Base-by-base conservation (phyloP, 139 green algal genomes). In the Trebouxia sp. region DNA sequence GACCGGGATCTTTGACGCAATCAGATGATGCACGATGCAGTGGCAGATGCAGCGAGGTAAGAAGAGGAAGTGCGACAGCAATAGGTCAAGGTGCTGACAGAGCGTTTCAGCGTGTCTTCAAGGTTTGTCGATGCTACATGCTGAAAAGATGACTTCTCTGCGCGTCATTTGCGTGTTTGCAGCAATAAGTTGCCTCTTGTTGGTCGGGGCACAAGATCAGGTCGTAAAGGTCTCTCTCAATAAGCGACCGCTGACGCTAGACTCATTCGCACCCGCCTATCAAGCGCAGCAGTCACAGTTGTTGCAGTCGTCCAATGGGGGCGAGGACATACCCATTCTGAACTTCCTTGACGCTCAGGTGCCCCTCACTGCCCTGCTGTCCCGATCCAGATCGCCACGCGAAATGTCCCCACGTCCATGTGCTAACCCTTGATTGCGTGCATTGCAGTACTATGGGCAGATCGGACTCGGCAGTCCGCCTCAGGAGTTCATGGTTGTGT, bases 401-500 rank as follows among this genome's bases (percentile, higher is more conserved):
- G n/a, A n/a, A n/a, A n/a, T n/a, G n/a, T n/a, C n/a, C n/a, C n/a
- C n/a, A n/a, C n/a, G n/a, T n/a, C n/a, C n/a, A n/a, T n/a, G n/a
- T n/a, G n/a, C 48, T 58, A n/a, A 17, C 17, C 48, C n/a, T n/a
- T n/a, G n/a, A n/a, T n/a, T n/a, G n/a, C n/a, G n/a, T n/a, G n/a
- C n/a, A n/a, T n/a, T 79, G 39, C 76, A 79, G 47, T 47, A 99
- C 78, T 99, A 98, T 85, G 97, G 93, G 37, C 85, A 95, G 65
- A 94, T 99, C 45, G 80, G 76, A 0, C 89, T 99, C 17, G 97
- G 97, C 8, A 98, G 92, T 0, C 97, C 97, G 6, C 43, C 79
- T 1, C 97, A 99, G 84, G 84, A 55, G 3, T 99, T 99, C 80
- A 82, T 89, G 15, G 97, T 99, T 14, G 89, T 98, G 22, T 97